Evolutionary conservation across 768 basidiomycete genomes (phyloP), one percentile per base, ranked within the genome.

Genomic region (Calvatia gigantea): DNA sequence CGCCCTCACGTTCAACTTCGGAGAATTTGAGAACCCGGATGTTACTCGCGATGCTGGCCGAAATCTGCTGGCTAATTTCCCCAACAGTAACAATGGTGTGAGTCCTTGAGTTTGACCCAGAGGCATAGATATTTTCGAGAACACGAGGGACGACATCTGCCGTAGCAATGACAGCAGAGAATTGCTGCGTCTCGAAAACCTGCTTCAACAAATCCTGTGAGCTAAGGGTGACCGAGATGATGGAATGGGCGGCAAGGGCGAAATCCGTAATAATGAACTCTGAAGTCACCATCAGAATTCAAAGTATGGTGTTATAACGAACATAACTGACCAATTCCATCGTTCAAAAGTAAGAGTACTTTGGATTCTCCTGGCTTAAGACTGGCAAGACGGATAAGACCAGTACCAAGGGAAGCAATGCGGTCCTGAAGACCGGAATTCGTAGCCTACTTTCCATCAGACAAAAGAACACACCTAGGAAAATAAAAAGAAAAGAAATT

Each of bases 221-320:
- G 50, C 79, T 73, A 53, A 87, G 71, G 5, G 85, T 92, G 64
- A 86, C 76, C 0, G 89, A 87, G 2, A 79, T 75, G 53, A 90
- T 82, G 8, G 84, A 85, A 59, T 84, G 79, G 5, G 82, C 80
- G 1, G 86, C 84, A 39, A 94, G 77, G 1, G 91, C 91, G 25
- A 94, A 76, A 70, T 94, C 91, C 27, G 83, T 75, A 43, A 94
- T 81, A 63, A 93, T 63, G 66, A 89, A 94, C 71, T 89, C 91
- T 90, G 63, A 6, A n/a, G 37, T 21, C 27, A 19, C 14, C 12
- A 42, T 39, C 5, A 55, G 4, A 43, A 0, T 53, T 17, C 55
- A 45, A n/a, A 19, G 45, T 15, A 51, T 32, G 4, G 46, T 12
- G 41, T 12, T 4, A 15, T 23, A 23, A 19, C 33, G 52, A 11